Conservation (phyloP, 768 basidiomycete species). For the Neoboletus subvelutipes region DNA sequence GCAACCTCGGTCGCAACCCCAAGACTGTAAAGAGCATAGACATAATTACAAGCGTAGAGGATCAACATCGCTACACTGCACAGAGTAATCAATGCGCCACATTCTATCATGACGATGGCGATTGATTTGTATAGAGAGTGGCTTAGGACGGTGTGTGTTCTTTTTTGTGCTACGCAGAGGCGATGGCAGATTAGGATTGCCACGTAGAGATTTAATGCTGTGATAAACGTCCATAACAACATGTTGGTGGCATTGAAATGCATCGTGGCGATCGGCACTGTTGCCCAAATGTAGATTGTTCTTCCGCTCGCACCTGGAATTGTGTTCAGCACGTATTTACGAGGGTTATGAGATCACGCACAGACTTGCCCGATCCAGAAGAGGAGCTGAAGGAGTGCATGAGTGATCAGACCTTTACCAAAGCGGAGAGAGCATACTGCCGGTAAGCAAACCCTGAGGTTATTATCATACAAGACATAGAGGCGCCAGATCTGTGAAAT, state of each 20-base stretch:
- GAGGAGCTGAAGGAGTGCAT: slow-evolving; percentile 7
- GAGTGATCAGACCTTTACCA: not conserved
- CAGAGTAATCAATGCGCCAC: slow-evolving; percentile 11
- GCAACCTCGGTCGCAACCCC: slow-evolving; percentile 18
- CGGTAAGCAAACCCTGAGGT: slow-evolving; percentile 13
- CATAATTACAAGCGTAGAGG: slow-evolving; percentile 1
- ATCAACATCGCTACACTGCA: slow-evolving; percentile 9
- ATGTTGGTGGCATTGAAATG: not conserved
- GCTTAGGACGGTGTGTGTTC: slow-evolving; percentile 1
- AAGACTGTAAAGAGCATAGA: not conserved
- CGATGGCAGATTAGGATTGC: slow-evolving; percentile 17
- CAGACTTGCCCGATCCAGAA: slow-evolving; percentile 21
- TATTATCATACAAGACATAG: slow-evolving; percentile 18
- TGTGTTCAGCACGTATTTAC: not conserved
- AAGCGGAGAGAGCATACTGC: slow-evolving; percentile 10
- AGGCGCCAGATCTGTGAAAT: slow-evolving; percentile 23
- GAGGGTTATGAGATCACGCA: slow-evolving; percentile 1
- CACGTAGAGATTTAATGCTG: slow-evolving; percentile 13
- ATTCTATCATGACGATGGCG: slow-evolving; percentile 21
- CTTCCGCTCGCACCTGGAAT: slow-evolving; percentile 7
- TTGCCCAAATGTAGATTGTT: not conserved
- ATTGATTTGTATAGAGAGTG: slow-evolving; percentile 11
- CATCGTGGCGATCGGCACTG: not conserved
- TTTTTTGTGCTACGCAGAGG: slow-evolving; percentile 12
- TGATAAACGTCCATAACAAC: slow-evolving; percentile 14